These are phyloP conservation scores for Fusarium secorum DNA, from an alignment of 2,329 filamentous ascomycete species.

Conservation along the genomic window DNA sequence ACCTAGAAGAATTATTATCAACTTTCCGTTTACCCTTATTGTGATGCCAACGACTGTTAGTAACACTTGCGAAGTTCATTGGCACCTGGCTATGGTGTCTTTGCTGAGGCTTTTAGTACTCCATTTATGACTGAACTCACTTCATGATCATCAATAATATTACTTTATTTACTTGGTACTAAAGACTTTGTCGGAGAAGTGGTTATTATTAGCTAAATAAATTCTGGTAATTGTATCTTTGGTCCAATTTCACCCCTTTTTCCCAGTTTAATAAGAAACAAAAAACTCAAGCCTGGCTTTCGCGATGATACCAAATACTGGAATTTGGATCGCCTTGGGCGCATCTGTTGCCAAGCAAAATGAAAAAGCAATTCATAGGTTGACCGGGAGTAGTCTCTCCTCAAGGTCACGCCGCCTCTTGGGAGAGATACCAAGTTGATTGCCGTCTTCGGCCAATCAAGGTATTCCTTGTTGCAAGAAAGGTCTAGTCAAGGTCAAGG, in stretches of 20 bases:
- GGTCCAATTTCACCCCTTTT: fast-evolving
- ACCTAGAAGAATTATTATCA: not conserved
- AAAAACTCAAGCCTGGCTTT: not conserved
- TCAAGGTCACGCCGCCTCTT: fast-evolving
- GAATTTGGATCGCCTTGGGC: not conserved
- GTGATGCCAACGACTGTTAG: not conserved
- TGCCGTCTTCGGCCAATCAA: not conserved
- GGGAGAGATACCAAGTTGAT: not conserved
- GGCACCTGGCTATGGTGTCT: not conserved
- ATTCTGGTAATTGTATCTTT: fast-evolving
- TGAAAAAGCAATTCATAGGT: fast-evolving
- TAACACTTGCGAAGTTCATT: not conserved
- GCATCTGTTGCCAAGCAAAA: not conserved
- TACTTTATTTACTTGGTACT: not conserved
- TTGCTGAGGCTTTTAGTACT: not conserved
- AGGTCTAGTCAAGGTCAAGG: not conserved
- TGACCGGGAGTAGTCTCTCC: not conserved
- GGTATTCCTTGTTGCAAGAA: not conserved
- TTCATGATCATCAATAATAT: not conserved
- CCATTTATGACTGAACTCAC: not conserved
- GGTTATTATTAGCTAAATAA: no score
- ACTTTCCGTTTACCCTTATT: not conserved
- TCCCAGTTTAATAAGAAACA: no score
- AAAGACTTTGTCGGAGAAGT: not conserved
- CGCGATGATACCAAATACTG: not conserved